Base-by-base conservation (phyloP, 257 asterid genomes). In the Gentiana straminea region DNA sequence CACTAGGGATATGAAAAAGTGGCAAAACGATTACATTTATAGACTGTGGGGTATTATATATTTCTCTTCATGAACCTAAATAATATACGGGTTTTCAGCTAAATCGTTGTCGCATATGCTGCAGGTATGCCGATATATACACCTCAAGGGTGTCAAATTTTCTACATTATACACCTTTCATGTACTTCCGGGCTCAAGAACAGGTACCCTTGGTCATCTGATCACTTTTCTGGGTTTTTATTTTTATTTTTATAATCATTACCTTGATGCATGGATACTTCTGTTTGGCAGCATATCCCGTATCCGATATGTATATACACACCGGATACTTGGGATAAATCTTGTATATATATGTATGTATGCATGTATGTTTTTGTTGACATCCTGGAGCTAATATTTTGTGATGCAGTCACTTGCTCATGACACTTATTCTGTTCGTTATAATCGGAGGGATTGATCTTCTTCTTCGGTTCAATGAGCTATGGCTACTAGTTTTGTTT, bases 141-240 rank as follows among this genome's bases (percentile, higher is more conserved):
- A 87, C 96, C 41, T 87, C 96, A 2, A 76, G 94, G 72, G 96
- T 87, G 61, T 87, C 96, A n/a, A 87, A 87, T 73, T 87, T 87
- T 72, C 94, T 87, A 65, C 89, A 75, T 45, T 82, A 87, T 47
- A 87, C 96, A 48, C 96, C 96, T 49, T 87, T 87, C 78, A 80
- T 87, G 96, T 87, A 87, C 67, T 87, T 87, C 70, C 82, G 81
- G 24, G 80, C 96, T 49, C 94, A 78, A 55, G 96, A 87, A 77
- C 96, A 87, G 96, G 95, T 84, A 79, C 47, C 45, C 24, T 7
- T 39, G 58, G 43, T 65, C 55, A 34, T 13, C 11, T 50, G 24
- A 33, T 13, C 4, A 10, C 54, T n/a, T 33, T 52, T 51, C 44
- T 51, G 33, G 52, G 34, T 39, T 56, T 43, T 52, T 13, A 35